These are phyloP conservation scores for Colletotrichum sublineola DNA, from an alignment of 2,329 filamentous ascomycete species.

Conservation along the genomic window DNA sequence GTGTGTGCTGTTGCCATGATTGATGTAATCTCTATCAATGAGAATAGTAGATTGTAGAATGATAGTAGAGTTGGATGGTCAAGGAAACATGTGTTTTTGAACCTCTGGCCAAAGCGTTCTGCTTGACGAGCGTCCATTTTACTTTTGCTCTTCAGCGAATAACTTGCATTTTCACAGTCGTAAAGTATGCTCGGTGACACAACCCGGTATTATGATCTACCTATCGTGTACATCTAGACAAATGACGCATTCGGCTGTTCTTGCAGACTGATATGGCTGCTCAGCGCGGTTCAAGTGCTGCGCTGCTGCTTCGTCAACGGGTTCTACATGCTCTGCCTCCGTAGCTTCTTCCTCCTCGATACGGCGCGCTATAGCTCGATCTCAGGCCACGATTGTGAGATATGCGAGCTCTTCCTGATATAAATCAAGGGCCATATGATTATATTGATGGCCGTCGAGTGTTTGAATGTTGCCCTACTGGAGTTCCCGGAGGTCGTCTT, in stretches of 20 bases:
- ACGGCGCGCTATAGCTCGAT: neutral
- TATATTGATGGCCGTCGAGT: neutral
- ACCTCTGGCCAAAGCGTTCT: neutral
- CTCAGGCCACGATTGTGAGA: neutral
- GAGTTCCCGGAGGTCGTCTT: neutral
- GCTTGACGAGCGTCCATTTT: constrained; percentile 38
- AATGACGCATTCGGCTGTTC: neutral
- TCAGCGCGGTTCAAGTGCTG: neutral
- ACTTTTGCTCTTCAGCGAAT: neutral
- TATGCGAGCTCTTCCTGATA: neutral
- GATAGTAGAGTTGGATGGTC: neutral
- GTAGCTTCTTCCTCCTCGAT: neutral
- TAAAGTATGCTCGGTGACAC: neutral
- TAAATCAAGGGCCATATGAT: neutral
- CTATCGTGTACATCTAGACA: neutral
- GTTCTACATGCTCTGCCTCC: neutral
- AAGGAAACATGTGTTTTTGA: neutral
- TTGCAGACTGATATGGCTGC: neutral
- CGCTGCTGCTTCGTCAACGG: neutral
- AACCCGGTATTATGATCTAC: neutral
- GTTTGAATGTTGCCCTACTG: neutral
- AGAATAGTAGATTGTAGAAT: too few species aligned
- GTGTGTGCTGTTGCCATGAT: too few species aligned
- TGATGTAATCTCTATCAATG: too few species aligned
- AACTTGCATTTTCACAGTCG: too few species aligned